phyloP scores from a whole-genome alignment of 2,329 filamentous ascomycete species.

The Penicillium sp. region DNA sequence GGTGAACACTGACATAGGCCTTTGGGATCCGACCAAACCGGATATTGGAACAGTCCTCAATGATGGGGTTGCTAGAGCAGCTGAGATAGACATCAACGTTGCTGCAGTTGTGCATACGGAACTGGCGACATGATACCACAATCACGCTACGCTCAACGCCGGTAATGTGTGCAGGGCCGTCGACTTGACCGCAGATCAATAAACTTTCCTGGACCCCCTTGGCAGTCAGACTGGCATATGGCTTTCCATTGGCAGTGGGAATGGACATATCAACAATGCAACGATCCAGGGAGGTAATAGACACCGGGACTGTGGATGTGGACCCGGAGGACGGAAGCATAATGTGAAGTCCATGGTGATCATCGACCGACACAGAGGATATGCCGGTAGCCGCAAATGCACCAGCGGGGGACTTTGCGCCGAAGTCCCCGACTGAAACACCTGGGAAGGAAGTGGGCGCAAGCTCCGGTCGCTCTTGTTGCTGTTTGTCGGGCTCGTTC shows the following conservation, averaged over 20 bases:
- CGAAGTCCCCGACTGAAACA: constrained; percentile 18
- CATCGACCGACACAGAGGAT: constrained; percentile 61
- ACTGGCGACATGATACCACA: constrained; percentile 78
- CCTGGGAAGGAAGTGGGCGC: constrained; percentile 36
- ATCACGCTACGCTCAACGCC: constrained; percentile 68
- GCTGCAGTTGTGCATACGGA: constrained; percentile 83
- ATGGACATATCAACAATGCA: constrained; percentile 80
- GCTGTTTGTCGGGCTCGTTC: constrained; percentile 35
- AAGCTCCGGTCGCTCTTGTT: constrained; percentile 35
- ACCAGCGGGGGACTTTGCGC: constrained; percentile 36
- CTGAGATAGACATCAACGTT: constrained; percentile 81
- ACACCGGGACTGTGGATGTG: constrained; percentile 69
- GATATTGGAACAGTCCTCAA: constrained; percentile 79
- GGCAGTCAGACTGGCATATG: constrained; percentile 69
- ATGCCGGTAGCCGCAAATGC: constrained; percentile 56
- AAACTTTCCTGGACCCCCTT: constrained; percentile 69
- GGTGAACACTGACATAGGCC: constrained; percentile 59
- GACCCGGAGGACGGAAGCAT: constrained; percentile 70
- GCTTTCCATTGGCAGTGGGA: constrained; percentile 54
- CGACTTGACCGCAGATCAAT: constrained; percentile 73
- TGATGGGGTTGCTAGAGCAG: constrained; percentile 81
- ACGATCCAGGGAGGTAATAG: constrained; percentile 63
- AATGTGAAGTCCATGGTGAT: constrained; percentile 69
- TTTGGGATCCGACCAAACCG: constrained; percentile 74
- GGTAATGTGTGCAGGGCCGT: constrained; percentile 81